These are phyloP conservation scores for Wallacemonas sp. DNA, from an alignment of 208 protist species.

Conservation along the genomic window DNA sequence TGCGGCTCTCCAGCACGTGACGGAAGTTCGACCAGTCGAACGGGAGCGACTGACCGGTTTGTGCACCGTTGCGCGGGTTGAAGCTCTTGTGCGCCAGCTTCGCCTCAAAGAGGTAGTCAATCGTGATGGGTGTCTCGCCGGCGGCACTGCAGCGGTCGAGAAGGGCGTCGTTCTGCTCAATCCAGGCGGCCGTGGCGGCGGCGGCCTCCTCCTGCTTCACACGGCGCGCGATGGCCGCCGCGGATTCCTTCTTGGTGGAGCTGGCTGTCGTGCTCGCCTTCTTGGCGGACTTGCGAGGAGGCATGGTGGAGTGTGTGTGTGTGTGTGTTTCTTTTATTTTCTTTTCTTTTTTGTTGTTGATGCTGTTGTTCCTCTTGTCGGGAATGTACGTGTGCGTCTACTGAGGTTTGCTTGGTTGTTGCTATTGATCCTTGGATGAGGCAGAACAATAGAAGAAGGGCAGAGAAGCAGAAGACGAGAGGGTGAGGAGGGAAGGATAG, in stretches of 20 bases:
- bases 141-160: conserved; percentile 41
- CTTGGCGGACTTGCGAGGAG: conserved; percentile 23
- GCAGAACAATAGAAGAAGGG: neutral
- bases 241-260: conserved; percentile 29
- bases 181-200: conserved; percentile 42
- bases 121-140: conserved; percentile 33
- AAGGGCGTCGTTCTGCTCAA: conserved; percentile 64
- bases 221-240: conserved; percentile 26
- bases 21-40: conserved; percentile 81
- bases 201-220: conserved; percentile 34
- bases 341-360: conserved; percentile 4
- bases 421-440: neutral
- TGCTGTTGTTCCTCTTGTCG: neutral
- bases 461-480: neutral
- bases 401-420: neutral
- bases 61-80: conserved; percentile 22
- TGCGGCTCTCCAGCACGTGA: conserved; percentile 52
- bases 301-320: conserved; percentile 9
- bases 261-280: conserved; percentile 23
- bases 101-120: conserved; percentile 50
- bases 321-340: neutral
- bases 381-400: neutral
- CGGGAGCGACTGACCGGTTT: conserved; percentile 19
- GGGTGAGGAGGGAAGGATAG: neutral
- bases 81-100: conserved; percentile 72